Conservation (phyloP, 225 moss, liverwort and hornwort species). For the Physcomitrellopsis africana region DNA sequence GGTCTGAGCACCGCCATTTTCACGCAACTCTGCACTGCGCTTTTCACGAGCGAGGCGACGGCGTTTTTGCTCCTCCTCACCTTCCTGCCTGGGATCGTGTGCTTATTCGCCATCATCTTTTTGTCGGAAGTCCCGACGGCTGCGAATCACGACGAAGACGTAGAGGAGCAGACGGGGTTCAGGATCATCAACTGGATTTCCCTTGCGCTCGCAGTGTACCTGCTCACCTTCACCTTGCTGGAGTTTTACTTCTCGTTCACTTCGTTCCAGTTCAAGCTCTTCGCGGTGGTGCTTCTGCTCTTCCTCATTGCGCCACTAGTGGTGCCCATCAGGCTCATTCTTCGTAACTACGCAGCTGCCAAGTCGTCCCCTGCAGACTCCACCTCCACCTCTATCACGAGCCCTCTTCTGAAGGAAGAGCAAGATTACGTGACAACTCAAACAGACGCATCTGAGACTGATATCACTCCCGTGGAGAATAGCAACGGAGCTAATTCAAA, state of each 20-base stretch:
- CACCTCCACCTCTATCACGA: slow-evolving; percentile 20
- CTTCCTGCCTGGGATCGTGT: slow-evolving; percentile 49
- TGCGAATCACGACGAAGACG: no score
- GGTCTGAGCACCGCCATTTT: slow-evolving; percentile 74
- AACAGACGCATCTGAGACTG: neutral
- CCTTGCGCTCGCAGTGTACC: slow-evolving; percentile 57
- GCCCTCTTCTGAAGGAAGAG: slow-evolving; percentile 37
- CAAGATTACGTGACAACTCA: neutral
- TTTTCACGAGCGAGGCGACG: slow-evolving; percentile 55
- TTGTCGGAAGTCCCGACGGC: no score
- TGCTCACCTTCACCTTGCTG: slow-evolving; percentile 57
- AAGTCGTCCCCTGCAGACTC: neutral
- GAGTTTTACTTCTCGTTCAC: slow-evolving; percentile 49
- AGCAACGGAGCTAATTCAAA: slow-evolving; percentile 8
- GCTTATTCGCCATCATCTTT: no score
- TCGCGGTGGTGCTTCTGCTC: slow-evolving; percentile 61
- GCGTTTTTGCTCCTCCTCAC: slow-evolving; percentile 66
- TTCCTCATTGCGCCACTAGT: slow-evolving; percentile 57
- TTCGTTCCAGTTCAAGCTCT: slow-evolving; percentile 40
- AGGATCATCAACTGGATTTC: slow-evolving; percentile 69
- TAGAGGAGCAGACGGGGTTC: no score
- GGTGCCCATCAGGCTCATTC: slow-evolving; percentile 56
- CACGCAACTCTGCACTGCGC: slow-evolving; percentile 66
- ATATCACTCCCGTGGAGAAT: slow-evolving; percentile 35
- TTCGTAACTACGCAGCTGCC: slow-evolving; percentile 25